These are phyloP conservation scores for Poterioochromonas sp. DNA, from an alignment of 352 stramenopile genomes.

Conservation along the genomic window DNA sequence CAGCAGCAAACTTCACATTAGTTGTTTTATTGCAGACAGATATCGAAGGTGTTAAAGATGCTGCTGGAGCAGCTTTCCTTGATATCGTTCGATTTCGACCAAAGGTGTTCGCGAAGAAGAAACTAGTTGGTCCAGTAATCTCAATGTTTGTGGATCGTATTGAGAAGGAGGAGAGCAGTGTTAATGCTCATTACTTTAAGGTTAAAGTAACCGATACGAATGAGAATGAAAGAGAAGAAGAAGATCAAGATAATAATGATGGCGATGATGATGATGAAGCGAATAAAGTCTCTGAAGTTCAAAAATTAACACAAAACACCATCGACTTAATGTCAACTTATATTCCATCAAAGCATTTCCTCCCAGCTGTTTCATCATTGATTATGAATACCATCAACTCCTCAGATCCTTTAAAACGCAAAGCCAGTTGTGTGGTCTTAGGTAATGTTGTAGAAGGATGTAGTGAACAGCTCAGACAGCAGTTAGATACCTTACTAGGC, in stretches of 20 bases:
- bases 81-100: conserved; percentile 49
- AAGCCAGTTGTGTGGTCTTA: conserved; percentile 85
- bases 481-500: conserved; percentile 78
- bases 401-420: conserved; percentile 73
- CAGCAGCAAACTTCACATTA: background rate
- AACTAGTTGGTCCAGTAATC: background rate
- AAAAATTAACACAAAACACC: conserved; percentile 60
- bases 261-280: conserved; percentile 58
- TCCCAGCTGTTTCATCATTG: conserved; percentile 48
- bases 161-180: conserved; percentile 28
- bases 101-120: conserved; percentile 19
- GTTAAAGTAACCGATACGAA: background rate
- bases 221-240: no score
- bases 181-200: background rate
- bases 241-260: conserved; percentile 48
- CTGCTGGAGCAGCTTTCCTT: conserved; percentile 52
- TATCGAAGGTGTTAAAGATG: conserved; percentile 5
- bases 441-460: conserved; percentile 93
- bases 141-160: background rate
- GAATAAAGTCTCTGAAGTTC: conserved; percentile 59
- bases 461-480: conserved; percentile 75
- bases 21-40: conserved; percentile 5
- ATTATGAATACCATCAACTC: conserved; percentile 65
- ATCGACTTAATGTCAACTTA: conserved; percentile 69
- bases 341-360: conserved; percentile 69